Evolutionary conservation across 2,329 filamentous ascomycete species (phyloP), one percentile per base, ranked within the genome.

Genomic region (Neodidymelliopsis sp.): DNA sequence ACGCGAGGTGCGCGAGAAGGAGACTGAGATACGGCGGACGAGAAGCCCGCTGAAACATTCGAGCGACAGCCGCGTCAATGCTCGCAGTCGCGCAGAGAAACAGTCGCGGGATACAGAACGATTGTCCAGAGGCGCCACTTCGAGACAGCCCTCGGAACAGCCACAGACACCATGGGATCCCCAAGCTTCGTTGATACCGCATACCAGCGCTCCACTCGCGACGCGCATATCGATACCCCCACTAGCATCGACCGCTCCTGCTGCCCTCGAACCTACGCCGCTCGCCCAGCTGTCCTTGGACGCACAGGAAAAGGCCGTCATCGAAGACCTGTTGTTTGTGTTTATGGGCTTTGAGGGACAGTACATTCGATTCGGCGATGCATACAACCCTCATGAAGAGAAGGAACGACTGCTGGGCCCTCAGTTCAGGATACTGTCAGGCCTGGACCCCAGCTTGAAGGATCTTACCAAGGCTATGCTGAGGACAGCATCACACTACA

Each of bases 321-420:
- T 97, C 31, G 92, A 97, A 61, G 94, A 99, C 63, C 75, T 99
- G 12, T 75, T 97, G 25, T 97, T 93, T 68, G 91, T 96, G 4
- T 95, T 97, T 63, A 97, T 99, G 92, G 94, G 94, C 18, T 96
- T 91, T 57, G 94, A 99, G 74, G 94, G 94, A n/a, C 91, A 96
- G 71, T 97, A 97, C 69, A 89, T 99, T 54, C 89, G 90, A 45
- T 97, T 91, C 69, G 83, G 83, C 49, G 88, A 90, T 59, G 83
- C 84, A 7, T 97, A 96, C 70, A 87, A 96, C 60, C 91, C 92
- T 0, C 77, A 82, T 3, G 85, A 90, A 40, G 94, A 99, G 75
- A 90, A 93, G 64, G 91, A 95, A 65, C 86, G 92, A 11, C 78
- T 99, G 38, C 82, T 87, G 5, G 94, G 94, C 0, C 94, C 94